A percentile compares a stretch with the other conserved stretches of the same genome.
These are phyloP conservation scores for Starmerella apicola DNA, from an alignment of 805 yeast species.

Conservation along the genomic window DNA sequence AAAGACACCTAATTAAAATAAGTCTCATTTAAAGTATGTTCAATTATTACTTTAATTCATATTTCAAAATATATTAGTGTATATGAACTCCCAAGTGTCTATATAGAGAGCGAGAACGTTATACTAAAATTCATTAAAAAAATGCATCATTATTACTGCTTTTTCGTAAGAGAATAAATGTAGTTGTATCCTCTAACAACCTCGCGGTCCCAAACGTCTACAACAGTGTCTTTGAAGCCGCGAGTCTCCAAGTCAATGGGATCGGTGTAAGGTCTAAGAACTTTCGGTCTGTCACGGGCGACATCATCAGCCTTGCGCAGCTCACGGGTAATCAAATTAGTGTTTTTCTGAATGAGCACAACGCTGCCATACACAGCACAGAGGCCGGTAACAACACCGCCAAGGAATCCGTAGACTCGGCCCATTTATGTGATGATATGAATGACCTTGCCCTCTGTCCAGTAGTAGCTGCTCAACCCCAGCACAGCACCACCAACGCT, in stretches of 20 bases:
- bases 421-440: slow-evolving; percentile 29
- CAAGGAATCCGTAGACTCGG: slow-evolving; percentile 43
- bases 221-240: slow-evolving; percentile 45
- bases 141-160: no score
- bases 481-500: no score
- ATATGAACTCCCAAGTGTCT: no score
- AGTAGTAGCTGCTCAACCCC: no score
- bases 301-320: slow-evolving; percentile 38
- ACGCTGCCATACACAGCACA: slow-evolving; percentile 52
- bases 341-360: slow-evolving; percentile 40
- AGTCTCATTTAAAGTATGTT: no score
- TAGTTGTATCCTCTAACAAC: slow-evolving; percentile 51
- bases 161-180: slow-evolving; percentile 32
- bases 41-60: no score
- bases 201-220: slow-evolving; percentile 72
- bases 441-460: not conserved
- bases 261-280: slow-evolving; percentile 34
- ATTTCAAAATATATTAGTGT: no score
- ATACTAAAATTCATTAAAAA: no score
- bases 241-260: slow-evolving; percentile 38
- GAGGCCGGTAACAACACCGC: slow-evolving; percentile 48
- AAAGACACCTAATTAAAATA: no score
- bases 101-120: no score
- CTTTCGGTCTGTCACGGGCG: slow-evolving; percentile 42
- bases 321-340: slow-evolving; percentile 35